Base-by-base conservation (phyloP, 164 flowering plant species). In the Magnolia sinica region DNA sequence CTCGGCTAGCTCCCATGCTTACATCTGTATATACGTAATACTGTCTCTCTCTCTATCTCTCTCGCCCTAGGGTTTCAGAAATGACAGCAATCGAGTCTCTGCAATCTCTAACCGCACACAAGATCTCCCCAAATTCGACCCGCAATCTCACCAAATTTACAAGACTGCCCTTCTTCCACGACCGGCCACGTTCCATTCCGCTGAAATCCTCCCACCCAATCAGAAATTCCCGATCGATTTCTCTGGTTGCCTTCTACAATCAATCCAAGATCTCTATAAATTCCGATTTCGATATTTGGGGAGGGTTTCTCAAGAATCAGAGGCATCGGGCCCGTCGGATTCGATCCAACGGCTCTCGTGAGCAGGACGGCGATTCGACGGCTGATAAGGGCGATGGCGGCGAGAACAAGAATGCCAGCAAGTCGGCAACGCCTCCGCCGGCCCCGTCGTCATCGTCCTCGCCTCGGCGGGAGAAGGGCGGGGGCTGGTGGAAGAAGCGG, bases 281-380 rank as follows among this genome's bases (percentile, higher is more conserved):
- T 52, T 73, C 72, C 2, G 82, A 78, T 3, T 70, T 86, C 68
- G 76, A 82, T 66, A 64, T 87, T 22, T 85, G 84, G 84, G 75
- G 81, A 64, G 71, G 84, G 23, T 77, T 76, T 16, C 52, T 58
- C 64, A 73, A 68, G 72, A 82, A 67, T 8, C 72, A 71, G 31
- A 65, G 81, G 8, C 65, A 79, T 37, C 73, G 79, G 23, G 84
- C 70, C 64, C 64, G 74, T 8, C 79, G 76, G 77, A 79, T 82
- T 22, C 83, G 77, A 29, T 91, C 92, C 6, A 85, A 81, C 23
- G 78, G 88, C 68, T 83, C 88, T 0, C 82, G 84, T 72, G 87
- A 88, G 51, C 89, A 89, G 72, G 95, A 91, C 9, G 74, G 85
- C 9, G 91, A 92, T 80, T 86, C 93, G 50, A 70, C 65, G 37